Evolutionary conservation across 1,284 basidiomycete species (phyloP).

Genomic region (Golubevia pallescens): DNA sequence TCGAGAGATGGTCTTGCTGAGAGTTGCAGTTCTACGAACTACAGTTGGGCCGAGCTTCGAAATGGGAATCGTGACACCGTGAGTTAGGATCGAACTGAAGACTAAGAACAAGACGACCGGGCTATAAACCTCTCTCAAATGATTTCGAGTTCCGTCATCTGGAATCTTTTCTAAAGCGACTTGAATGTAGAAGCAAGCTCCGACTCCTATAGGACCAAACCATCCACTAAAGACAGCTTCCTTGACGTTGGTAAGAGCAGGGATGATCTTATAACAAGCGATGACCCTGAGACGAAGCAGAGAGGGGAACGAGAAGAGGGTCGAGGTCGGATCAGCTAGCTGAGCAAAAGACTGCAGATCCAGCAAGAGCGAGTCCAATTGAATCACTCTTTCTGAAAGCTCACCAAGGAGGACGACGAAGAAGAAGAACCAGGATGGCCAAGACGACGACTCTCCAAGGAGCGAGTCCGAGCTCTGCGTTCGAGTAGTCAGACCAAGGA

Average conservation of each 20-base stretch:
- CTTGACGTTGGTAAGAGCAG: conserved; percentile 39
- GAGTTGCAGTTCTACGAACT: conserved; percentile 28
- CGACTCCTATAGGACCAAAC: conserved; percentile 61
- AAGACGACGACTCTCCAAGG: conserved; percentile 58
- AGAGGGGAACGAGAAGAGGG: conserved; percentile 12
- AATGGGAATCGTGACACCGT: conserved; percentile 65
- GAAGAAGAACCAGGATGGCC: conserved; percentile 18
- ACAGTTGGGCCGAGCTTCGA: conserved; percentile 48
- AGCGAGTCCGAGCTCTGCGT: conserved; percentile 27
- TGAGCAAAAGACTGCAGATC: too few relatives aligned
- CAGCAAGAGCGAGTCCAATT: conserved; percentile 1
- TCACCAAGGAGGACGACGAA: neutral
- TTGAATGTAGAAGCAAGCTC: conserved; percentile 68
- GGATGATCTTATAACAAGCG: conserved; percentile 38
- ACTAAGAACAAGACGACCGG: conserved; percentile 69
- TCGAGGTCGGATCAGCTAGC: too few relatives aligned
- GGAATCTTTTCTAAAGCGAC: conserved; percentile 67
- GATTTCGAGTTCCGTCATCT: conserved; percentile 64
- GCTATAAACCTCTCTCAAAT: conserved; percentile 65
- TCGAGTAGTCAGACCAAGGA: conserved; percentile 50
- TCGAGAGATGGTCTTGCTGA: conserved; percentile 8
- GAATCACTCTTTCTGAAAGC: neutral
- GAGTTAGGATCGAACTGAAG: conserved; percentile 67
- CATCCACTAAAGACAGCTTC: conserved; percentile 57
- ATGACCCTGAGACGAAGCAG: conserved; percentile 58